Evolutionary conservation across 139 green algal species (phyloP).

Genomic region (Auxenochlorella pyrenoidosa): DNA sequence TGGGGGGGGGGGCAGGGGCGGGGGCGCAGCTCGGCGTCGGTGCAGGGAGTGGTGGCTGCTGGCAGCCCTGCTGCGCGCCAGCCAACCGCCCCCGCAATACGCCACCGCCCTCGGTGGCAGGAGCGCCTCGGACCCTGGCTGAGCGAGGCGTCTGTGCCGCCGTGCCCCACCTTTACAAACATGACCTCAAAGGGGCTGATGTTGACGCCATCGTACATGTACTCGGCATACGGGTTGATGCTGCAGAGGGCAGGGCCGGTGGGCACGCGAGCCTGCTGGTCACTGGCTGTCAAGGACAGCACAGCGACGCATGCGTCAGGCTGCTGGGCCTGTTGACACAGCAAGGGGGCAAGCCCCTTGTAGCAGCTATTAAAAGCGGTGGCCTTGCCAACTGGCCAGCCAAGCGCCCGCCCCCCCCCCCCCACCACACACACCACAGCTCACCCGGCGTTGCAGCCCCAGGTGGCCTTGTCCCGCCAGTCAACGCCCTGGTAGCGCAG

Average conservation of each 20-base stretch:
- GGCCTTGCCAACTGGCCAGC: neutral
- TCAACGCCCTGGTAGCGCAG: conserved; percentile 54
- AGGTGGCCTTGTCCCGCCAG: conserved; percentile 37
- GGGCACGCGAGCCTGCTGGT: too few species aligned
- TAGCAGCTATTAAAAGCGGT: neutral
- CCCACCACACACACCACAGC: neutral
- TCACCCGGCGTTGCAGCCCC: conserved; percentile 40
- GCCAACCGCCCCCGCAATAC: too few species aligned
- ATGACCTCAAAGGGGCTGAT: conserved; percentile 44
- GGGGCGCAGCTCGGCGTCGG: too few species aligned
- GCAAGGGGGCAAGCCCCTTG: neutral
- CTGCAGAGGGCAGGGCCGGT: neutral
- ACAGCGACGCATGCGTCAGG: too few species aligned
- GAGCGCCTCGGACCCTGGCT: too few species aligned
- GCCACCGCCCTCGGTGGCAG: too few species aligned
- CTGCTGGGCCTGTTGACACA: neutral
- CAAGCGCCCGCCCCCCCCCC: neutral
- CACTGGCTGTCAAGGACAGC: too few species aligned
- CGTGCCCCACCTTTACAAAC: conserved; percentile 52
- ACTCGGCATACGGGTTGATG: conserved; percentile 33
- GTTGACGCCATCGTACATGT: conserved; percentile 46
- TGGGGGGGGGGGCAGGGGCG: neutral
- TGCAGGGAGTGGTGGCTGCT: too few species aligned
- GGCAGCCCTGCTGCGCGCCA: too few species aligned
- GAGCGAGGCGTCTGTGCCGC: too few species aligned